Evolutionary conservation across 2,329 filamentous ascomycete genomes (phyloP).

Genomic region (Chaetomium globosum): DNA sequence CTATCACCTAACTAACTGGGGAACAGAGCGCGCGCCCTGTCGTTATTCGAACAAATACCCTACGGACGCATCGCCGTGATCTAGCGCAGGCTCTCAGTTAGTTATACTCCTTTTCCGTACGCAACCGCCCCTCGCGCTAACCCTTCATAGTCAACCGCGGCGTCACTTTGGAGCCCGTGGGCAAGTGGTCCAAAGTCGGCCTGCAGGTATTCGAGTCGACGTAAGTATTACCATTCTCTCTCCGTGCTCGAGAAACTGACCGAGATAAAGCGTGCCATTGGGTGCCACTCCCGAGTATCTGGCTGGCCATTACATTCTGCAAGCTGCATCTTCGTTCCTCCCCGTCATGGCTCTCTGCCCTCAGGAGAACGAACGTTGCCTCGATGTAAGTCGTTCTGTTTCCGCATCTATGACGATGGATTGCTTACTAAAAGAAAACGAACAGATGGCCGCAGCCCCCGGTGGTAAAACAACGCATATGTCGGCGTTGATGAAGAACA

Average conservation of each 20-base stretch:
- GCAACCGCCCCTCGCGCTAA: not conserved
- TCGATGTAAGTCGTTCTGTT: slow-evolving; percentile 57
- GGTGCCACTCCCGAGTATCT: slow-evolving; percentile 97
- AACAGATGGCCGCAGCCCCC: slow-evolving; percentile 87
- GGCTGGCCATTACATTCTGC: slow-evolving; percentile 95
- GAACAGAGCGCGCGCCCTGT: slow-evolving; percentile 69
- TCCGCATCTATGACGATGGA: no score
- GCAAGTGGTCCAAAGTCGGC: slow-evolving; percentile 98
- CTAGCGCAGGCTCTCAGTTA: slow-evolving; percentile 80
- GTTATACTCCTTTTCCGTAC: not conserved
- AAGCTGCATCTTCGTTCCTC: slow-evolving; percentile 94
- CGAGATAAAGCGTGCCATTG: slow-evolving; percentile 58
- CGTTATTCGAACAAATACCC: slow-evolving; percentile 94
- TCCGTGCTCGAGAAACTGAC: not conserved
- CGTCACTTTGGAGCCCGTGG: slow-evolving; percentile 92
- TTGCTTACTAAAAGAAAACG: not conserved
- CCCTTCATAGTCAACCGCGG: slow-evolving; percentile 74
- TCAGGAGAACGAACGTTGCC: slow-evolving; percentile 85
- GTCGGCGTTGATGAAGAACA: slow-evolving; percentile 97
- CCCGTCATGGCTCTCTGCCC: slow-evolving; percentile 97
- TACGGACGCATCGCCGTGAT: slow-evolving; percentile 74
- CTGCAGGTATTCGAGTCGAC: slow-evolving; percentile 93
- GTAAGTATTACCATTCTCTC: slow-evolving; percentile 46
- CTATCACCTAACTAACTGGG: not conserved
- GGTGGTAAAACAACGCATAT: slow-evolving; percentile 97